Percentiles rank a stretch among this genome's conserved stretches.
These are phyloP conservation scores for Auricularia heimuer DNA, from an alignment of 768 basidiomycete species.

Conservation along the genomic window DNA sequence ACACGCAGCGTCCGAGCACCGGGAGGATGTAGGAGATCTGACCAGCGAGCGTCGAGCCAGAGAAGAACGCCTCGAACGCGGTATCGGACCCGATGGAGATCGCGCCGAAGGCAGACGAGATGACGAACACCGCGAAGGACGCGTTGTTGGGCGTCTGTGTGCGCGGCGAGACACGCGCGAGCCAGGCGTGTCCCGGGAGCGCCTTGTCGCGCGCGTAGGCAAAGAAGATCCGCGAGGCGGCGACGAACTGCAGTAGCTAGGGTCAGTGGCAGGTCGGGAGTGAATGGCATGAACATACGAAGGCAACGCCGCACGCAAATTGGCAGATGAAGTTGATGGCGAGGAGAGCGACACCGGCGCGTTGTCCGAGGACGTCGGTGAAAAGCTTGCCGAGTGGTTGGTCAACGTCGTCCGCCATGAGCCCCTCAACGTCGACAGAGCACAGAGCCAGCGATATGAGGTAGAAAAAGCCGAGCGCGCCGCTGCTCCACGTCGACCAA, in stretches of 20 bases:
- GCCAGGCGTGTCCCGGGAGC: not conserved
- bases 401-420: not conserved
- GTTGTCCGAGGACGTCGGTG: not conserved
- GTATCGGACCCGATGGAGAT: not conserved
- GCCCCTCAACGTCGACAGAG: not conserved
- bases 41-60: not conserved
- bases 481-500: not conserved
- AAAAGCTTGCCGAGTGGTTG: not conserved
- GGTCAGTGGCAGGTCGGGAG: not conserved
- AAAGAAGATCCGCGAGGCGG: not conserved
- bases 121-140: not conserved
- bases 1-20: conserved; percentile 1
- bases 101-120: not conserved
- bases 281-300: not conserved
- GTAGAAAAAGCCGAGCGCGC: not conserved
- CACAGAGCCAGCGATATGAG: not conserved
- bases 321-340: conserved; percentile 2
- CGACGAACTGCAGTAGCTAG: not conserved
- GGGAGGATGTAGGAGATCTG: conserved; percentile 1
- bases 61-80: conserved; percentile 2
- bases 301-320: not conserved
- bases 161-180: not conserved
- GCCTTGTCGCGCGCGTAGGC: conserved; percentile 2
- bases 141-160: conserved; percentile 1
- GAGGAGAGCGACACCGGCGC: not conserved